Percentiles rank a stretch among this genome's conserved stretches.
phyloP scores from a whole-genome alignment of 2,329 filamentous ascomycete genomes.

The Sporothrix sp. region DNA sequence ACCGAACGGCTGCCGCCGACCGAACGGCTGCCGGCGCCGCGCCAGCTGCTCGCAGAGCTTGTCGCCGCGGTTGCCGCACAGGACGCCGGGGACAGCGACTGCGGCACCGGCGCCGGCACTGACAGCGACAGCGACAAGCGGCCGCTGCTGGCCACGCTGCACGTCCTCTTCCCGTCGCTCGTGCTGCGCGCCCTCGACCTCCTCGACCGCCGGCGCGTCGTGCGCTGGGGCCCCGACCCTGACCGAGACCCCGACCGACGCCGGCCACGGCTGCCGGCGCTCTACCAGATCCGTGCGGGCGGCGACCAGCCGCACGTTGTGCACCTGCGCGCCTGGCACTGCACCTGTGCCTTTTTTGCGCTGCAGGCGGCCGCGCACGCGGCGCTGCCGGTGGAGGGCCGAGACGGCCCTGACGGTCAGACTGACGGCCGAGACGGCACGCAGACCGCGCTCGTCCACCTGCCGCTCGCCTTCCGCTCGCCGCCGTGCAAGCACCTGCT shows the following conservation, averaged over 20 bases:
- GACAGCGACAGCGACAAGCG: too few species aligned
- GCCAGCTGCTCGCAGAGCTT: conserved; percentile 40
- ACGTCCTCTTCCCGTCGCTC: conserved; percentile 73
- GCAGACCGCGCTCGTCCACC: background rate
- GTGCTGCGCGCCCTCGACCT: conserved; percentile 80
- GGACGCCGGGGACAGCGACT: conserved; percentile 21
- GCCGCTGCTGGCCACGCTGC: conserved; percentile 63
- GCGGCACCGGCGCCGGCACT: too few species aligned
- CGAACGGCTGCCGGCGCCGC: conserved; percentile 31
- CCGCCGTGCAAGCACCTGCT: conserved; percentile 77
- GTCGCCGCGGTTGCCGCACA: conserved; percentile 33
- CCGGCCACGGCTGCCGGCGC: too few species aligned
- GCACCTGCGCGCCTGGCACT: conserved; percentile 69
- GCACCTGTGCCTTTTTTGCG: conserved; percentile 76
- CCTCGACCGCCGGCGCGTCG: conserved; percentile 67
- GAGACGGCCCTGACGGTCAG: too few species aligned
- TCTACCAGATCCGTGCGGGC: conserved; percentile 20
- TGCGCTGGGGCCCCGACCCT: conserved; percentile 40
- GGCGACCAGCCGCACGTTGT: conserved; percentile 52
- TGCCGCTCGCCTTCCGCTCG: conserved; percentile 21
- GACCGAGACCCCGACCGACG: conserved; percentile 19
- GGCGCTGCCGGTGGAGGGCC: background rate
- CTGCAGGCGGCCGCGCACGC: conserved; percentile 34
- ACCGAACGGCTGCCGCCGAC: too few species aligned
- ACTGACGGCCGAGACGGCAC: conserved; percentile 10